phyloP scores from a whole-genome alignment of 139 green algal species.

The Chlamydomonas sphaeroides region DNA sequence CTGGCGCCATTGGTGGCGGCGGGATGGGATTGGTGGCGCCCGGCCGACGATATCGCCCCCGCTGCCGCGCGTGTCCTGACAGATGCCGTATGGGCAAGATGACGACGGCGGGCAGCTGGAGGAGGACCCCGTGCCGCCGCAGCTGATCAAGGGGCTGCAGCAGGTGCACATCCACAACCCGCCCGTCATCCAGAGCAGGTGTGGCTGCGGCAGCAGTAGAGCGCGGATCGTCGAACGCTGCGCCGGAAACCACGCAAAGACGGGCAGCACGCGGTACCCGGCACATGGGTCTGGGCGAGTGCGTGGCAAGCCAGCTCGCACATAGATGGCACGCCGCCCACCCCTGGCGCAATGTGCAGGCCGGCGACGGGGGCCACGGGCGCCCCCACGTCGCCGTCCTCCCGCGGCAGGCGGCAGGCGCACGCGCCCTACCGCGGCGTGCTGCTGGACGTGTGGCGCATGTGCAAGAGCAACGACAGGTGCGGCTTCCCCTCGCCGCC shows the following conservation, averaged over 20 bases:
- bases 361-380: not conserved
- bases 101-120: too few relatives aligned
- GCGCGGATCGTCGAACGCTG: too few relatives aligned
- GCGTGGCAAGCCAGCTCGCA: too few relatives aligned
- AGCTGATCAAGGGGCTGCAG: constrained; percentile 47
- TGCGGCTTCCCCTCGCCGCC: not conserved
- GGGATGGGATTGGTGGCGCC: too few relatives aligned
- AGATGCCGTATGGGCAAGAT: constrained; percentile 21
- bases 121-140: not conserved
- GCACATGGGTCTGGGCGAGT: too few relatives aligned
- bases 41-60: too few relatives aligned
- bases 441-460: constrained; percentile 39
- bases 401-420: not conserved
- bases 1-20: too few relatives aligned
- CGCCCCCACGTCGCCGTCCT: not conserved
- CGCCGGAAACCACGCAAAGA: too few relatives aligned
- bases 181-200: constrained; percentile 9
- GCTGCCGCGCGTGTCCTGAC: too few relatives aligned
- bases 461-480: constrained; percentile 52
- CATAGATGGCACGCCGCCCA: too few relatives aligned
- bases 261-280: too few relatives aligned
- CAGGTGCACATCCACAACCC: constrained; percentile 46
- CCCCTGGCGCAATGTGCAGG: not conserved
- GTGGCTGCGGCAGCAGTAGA: not conserved
- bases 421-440: constrained; percentile 39